These are phyloP conservation scores for Backusella luteola DNA, from an alignment of 192 early-diverging fungal species.

Conservation along the genomic window DNA sequence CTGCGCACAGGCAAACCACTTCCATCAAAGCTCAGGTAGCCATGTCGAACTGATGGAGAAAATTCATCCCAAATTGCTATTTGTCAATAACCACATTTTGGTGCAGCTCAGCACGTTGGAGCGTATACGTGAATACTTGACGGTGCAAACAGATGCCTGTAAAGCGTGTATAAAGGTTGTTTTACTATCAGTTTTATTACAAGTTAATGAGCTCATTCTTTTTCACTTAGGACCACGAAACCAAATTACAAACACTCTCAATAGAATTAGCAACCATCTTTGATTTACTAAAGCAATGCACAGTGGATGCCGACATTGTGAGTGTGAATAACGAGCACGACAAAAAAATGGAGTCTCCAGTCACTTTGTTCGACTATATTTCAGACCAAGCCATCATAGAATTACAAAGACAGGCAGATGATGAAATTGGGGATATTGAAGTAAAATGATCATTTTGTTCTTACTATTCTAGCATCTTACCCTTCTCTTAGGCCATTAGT, in stretches of 20 bases:
- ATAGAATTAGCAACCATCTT: conserved; percentile 29
- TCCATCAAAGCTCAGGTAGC: conserved; percentile 15
- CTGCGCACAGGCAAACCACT: conserved; percentile 27
- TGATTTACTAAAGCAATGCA: conserved; percentile 18
- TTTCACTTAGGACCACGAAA: conserved; percentile 12
- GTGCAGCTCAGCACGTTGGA: conserved; percentile 24
- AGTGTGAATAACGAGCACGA: conserved; percentile 8
- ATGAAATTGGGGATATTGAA: conserved; percentile 37
- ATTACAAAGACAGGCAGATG: conserved; percentile 30
- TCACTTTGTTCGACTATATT: conserved; percentile 36
- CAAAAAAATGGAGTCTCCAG: background rate
- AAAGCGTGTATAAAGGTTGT: conserved; percentile 24
- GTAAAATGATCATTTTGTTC: background rate
- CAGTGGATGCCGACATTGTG: conserved; percentile 29
- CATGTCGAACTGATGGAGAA: conserved; percentile 31
- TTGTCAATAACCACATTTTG: conserved; percentile 29
- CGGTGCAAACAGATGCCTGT: background rate
- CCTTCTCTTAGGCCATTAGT: background rate
- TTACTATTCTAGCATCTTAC: background rate
- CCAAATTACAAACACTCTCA: conserved; percentile 17
- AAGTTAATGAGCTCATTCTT: no score
- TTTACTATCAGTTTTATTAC: no score
- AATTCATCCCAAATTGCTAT: conserved; percentile 30
- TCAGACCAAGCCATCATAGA: conserved; percentile 39
- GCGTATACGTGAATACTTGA: conserved; percentile 26